Evolutionary conservation across 1,284 basidiomycete genomes (phyloP), one percentile per base, ranked within the genome.

Genomic region (Takashimella koratensis): DNA sequence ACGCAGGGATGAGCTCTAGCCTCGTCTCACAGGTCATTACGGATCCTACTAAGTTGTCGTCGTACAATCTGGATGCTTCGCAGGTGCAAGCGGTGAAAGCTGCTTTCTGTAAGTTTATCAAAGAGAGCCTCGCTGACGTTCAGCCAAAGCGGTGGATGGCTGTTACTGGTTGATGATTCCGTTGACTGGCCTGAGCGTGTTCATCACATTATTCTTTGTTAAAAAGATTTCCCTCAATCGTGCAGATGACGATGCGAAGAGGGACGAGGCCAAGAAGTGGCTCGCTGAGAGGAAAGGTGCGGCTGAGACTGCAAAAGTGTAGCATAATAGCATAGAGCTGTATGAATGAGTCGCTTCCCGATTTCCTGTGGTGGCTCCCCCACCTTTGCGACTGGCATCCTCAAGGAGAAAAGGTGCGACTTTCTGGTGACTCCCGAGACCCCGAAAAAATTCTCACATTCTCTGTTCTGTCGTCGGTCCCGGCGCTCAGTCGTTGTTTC

Each of bases 141-240:
- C 49, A 50, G 47, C 58, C 1, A 40, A 51, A 3, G 67, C 63
- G 13, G 58, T 71, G 41, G 48, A 53, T 11, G 62, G 62, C 43
- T 60, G 66, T 40, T 71, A 63, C 58, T 68, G 58, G 53, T 60
- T 68, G 43, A 53, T 63, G 23, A 57, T 63, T 2, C 68, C 68
- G 2, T 63, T 63, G 43, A 55, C 60, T 3, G 69, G 59, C 8
- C 8, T 68, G 4, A 54, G 52, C 11, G 62, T 67, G 48, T 54
- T 71, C 61, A 47, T 71, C 26, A 62, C 62, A 10, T 36, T 69
- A 6, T 64, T 67, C 58, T 67, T 65, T 36, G 56, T 68, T 49
- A 65, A 65, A 49, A 47, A 52, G 47, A 59, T 64, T 19, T 45
- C 53, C 4, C 54, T 71, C 21, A 62, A 57, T 13, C 58, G 68